Evolutionary conservation across 495 filamentous ascomycete genomes (phyloP).

Genomic region (Tuber microsphaerosporum): DNA sequence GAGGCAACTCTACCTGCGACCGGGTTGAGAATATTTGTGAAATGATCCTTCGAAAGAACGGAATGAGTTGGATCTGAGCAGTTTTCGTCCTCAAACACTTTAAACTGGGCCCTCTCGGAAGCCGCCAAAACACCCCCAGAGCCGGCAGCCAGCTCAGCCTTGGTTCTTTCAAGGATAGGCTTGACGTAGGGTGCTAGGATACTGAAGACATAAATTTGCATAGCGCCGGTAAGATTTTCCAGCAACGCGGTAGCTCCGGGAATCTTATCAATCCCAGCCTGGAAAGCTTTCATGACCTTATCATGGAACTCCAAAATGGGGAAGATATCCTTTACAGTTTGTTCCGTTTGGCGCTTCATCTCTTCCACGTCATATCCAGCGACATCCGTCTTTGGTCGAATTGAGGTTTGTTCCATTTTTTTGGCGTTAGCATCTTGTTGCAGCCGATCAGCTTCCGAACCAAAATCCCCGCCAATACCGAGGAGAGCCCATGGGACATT

Average conservation of each 20-base stretch:
- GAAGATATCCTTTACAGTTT: slow-evolving; percentile 68
- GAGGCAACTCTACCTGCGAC: slow-evolving; percentile 73
- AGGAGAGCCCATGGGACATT: slow-evolving; percentile 72
- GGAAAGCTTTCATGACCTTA: slow-evolving; percentile 70
- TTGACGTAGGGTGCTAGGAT: slow-evolving; percentile 76
- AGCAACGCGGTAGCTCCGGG: slow-evolving; percentile 70
- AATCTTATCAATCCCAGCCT: slow-evolving; percentile 67
- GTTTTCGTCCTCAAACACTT: slow-evolving; percentile 70
- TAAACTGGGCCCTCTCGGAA: slow-evolving; percentile 68
- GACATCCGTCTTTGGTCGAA: slow-evolving; percentile 13
- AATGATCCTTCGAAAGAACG: slow-evolving; percentile 89
- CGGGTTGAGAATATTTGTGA: slow-evolving; percentile 77
- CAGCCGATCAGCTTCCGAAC: slow-evolving; percentile 58
- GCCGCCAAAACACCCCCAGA: slow-evolving; percentile 73
- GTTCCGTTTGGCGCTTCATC: slow-evolving; percentile 45
- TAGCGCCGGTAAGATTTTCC: slow-evolving; percentile 67
- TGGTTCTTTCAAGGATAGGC: slow-evolving; percentile 75
- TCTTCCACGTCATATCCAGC: slow-evolving; percentile 48
- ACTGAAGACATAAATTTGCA: slow-evolving; percentile 77
- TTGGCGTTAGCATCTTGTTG: slow-evolving; percentile 66
- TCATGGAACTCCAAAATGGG: slow-evolving; percentile 84
- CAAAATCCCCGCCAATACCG: slow-evolving; percentile 66
- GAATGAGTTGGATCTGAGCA: slow-evolving; percentile 77
- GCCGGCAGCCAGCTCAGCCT: slow-evolving; percentile 72
- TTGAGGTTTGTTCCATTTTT: slow-evolving; percentile 53